Evolutionary conservation across 306 rosid species (phyloP), one percentile per base, ranked within the genome.

Genomic region (Sesbania bispinosa): DNA sequence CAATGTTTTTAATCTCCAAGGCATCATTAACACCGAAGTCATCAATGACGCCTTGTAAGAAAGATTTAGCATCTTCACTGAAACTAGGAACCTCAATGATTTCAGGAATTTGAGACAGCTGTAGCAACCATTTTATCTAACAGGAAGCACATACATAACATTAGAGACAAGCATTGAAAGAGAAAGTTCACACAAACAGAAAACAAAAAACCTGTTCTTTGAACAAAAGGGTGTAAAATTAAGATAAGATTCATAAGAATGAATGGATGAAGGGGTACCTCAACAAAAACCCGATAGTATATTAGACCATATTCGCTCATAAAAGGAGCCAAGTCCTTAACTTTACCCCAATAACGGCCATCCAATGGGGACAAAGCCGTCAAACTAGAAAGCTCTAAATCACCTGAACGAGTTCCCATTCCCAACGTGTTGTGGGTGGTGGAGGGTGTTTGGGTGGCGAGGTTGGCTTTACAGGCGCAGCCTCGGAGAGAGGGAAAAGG

Each of bases 41-140:
- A 33, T 83, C 85, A 69, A 92, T 77, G 29, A 92, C 6, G 14
- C 86, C 81, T 79, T 81, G 88, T 72, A 92, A 80, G 41, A 57
- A 89, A 26, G 82, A 62, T 30, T 52, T 42, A 42, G 94, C 89
- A 63, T 76, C 83, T n/a, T 84, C 79, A 61, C 94, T 89, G 72
- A 92, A 88, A 55, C 79, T 67, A 11, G 98, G 98, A 69, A 92
- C 92, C 83, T 92, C 96, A 13, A 16, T 4, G 18, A 92, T 62
- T 73, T 86, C 81, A 32, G 94, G 88, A 32, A 88, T 92, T 75
- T 81, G 57, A 15, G 98, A 83, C 21, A 92, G 87, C 81, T 84
- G 82, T 75, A 86, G 74, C 77, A 92, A 74, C 96, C 94, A 89
- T 80, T 89, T 87, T 20, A 92, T 83, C 97, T 88, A 83, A 48